Percentiles rank a stretch among this genome's conserved stretches.
phyloP scores from a whole-genome alignment of 108 stramenopile genomes.

The Phaeodactylum tricornutum region DNA sequence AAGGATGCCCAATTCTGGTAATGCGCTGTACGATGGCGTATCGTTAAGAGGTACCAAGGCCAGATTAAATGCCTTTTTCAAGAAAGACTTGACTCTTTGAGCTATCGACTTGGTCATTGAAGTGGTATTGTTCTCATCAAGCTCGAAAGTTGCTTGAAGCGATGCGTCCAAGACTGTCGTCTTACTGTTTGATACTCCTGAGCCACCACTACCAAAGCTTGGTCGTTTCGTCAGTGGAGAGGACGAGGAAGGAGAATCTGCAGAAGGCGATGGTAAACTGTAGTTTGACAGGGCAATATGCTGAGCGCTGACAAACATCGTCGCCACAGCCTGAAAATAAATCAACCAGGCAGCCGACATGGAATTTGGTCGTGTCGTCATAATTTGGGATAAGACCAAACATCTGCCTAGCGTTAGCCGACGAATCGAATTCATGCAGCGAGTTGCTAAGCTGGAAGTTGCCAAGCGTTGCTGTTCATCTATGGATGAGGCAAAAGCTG shows the following conservation, averaged over 20 bases:
- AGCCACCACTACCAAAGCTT: slow-evolving; percentile 22
- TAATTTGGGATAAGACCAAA: too few relatives aligned
- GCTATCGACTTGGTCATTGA: background rate
- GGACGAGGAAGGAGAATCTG: too few relatives aligned
- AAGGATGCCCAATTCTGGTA: background rate
- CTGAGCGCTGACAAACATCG: slow-evolving; percentile 28
- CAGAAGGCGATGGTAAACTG: too few relatives aligned
- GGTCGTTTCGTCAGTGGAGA: slow-evolving; percentile 22
- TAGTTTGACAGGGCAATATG: too few relatives aligned
- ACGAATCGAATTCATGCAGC: too few relatives aligned
- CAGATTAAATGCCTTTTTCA: background rate
- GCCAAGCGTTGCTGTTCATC: too few relatives aligned
- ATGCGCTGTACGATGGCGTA: background rate
- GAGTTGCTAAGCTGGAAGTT: too few relatives aligned
- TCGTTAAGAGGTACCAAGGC: background rate
- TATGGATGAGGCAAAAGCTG: too few relatives aligned
- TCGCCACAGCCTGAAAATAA: slow-evolving; percentile 22
- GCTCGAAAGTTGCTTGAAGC: slow-evolving; percentile 1
- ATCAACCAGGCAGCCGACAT: slow-evolving; percentile 18
- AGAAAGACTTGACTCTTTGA: background rate
- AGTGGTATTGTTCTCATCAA: background rate
- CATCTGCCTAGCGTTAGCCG: too few relatives aligned
- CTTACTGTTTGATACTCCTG: slow-evolving; percentile 3
- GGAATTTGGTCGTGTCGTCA: too few relatives aligned
- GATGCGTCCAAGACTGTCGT: slow-evolving; percentile 20